Percentiles rank a stretch among this genome's conserved stretches.
Evolutionary conservation across 2,329 filamentous ascomycete species (phyloP).

Genomic region (Simplicillium aogashimaense): DNA sequence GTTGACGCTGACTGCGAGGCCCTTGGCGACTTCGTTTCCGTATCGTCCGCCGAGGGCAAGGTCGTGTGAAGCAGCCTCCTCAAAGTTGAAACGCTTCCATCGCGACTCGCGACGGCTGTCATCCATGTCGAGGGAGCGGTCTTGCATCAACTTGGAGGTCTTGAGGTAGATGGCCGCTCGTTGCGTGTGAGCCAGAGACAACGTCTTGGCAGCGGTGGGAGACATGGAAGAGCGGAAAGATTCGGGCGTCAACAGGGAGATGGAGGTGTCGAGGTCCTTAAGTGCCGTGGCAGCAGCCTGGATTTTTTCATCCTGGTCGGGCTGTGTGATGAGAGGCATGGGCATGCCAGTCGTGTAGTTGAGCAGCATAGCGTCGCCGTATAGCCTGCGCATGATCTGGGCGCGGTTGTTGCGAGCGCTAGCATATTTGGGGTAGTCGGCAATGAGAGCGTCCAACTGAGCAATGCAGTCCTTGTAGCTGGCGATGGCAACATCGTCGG

Average conservation of each 20-base stretch:
- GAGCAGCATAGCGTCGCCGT: constrained; percentile 50
- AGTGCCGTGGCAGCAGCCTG: constrained; percentile 31
- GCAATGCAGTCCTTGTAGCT: constrained; percentile 37
- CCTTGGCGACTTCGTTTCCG: constrained; percentile 56
- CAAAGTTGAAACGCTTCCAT: constrained; percentile 47
- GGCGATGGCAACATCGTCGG: constrained; percentile 24
- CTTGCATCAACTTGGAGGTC: constrained; percentile 39
- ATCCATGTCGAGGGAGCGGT: constrained; percentile 27
- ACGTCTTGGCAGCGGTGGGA: constrained; percentile 51
- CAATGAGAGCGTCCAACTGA: constrained; percentile 45
- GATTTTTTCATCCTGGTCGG: constrained; percentile 24
- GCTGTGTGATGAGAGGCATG: constrained; percentile 30
- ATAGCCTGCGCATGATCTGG: constrained; percentile 52
- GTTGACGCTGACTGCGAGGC: constrained; percentile 54
- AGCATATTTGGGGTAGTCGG: constrained; percentile 53
- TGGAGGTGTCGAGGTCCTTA: constrained; percentile 46
- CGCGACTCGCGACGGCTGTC: constrained; percentile 29
- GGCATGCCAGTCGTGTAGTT: constrained; percentile 23
- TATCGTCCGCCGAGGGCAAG: constrained; percentile 55
- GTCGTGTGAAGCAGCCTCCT: constrained; percentile 51
- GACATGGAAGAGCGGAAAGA: constrained; percentile 45
- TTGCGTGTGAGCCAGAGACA: constrained; percentile 64
- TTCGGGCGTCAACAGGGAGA: constrained; percentile 46
- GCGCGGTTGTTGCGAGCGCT: constrained; percentile 68
- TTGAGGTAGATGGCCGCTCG: constrained; percentile 54